Conservation (phyloP, 1,284 basidiomycete species). For the Irpex sp. region DNA sequence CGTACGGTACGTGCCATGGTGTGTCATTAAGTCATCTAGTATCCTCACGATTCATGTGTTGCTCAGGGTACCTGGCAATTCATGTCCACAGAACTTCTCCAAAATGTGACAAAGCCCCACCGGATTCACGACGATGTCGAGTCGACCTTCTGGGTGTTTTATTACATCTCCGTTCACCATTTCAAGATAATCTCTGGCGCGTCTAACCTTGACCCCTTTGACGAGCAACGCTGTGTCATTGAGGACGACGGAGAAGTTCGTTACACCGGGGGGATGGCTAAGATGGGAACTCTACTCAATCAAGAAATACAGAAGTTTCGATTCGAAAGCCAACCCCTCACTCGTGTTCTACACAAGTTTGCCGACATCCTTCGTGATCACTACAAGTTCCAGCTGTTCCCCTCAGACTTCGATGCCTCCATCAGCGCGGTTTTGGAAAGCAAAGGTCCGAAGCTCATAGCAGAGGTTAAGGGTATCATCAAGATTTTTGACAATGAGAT, state of each 20-base stretch:
- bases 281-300: neutral
- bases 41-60: neutral
- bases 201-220: neutral
- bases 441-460: neutral
- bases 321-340: no score
- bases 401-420: no score
- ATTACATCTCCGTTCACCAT: no score
- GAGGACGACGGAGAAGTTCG: no score
- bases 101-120: neutral
- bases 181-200: neutral
- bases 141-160: neutral
- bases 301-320: no score
- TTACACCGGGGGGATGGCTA: neutral
- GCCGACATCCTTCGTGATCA: no score
- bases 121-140: neutral
- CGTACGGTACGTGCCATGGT: neutral
- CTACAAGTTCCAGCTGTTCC: no score
- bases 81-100: neutral
- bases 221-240: neutral
- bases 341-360: no score
- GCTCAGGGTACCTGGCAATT: neutral
- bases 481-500: neutral
- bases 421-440: neutral
- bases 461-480: neutral
- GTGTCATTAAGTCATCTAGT: no score